Evolutionary conservation across 345 rosid genomes (phyloP).

Genomic region (Heritiera littoralis): DNA sequence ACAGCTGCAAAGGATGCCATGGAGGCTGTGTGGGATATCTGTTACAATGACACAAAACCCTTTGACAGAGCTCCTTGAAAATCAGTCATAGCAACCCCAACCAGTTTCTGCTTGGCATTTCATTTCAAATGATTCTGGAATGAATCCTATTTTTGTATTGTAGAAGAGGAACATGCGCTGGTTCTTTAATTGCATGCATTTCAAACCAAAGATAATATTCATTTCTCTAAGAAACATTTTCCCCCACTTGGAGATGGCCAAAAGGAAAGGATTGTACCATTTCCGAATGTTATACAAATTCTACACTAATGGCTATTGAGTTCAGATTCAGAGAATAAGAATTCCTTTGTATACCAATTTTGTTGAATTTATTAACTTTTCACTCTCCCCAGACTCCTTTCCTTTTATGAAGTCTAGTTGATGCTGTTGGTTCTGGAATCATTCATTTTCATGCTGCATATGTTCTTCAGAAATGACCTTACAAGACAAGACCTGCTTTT

Average conservation of each 20-base stretch:
- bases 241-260: neutral
- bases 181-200: neutral
- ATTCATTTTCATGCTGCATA: neutral
- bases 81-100: neutral
- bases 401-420: neutral
- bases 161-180: neutral
- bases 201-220: neutral
- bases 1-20: constrained; percentile 79
- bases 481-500: neutral
- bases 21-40: constrained; percentile 93
- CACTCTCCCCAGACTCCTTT: neutral
- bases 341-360: neutral
- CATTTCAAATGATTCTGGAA: neutral
- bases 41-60: constrained; percentile 93
- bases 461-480: neutral
- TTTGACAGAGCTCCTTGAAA: constrained; percentile 93
- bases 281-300: neutral
- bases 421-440: neutral
- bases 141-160: neutral
- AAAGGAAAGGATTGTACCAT: neutral
- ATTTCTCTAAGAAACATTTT: constrained; percentile 1
- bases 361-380: neutral
- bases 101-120: neutral
- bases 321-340: neutral
- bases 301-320: neutral